Evolutionary conservation across 225 moss, liverwort and hornwort species (phyloP).

Genomic region (Anthoceros angustus): DNA sequence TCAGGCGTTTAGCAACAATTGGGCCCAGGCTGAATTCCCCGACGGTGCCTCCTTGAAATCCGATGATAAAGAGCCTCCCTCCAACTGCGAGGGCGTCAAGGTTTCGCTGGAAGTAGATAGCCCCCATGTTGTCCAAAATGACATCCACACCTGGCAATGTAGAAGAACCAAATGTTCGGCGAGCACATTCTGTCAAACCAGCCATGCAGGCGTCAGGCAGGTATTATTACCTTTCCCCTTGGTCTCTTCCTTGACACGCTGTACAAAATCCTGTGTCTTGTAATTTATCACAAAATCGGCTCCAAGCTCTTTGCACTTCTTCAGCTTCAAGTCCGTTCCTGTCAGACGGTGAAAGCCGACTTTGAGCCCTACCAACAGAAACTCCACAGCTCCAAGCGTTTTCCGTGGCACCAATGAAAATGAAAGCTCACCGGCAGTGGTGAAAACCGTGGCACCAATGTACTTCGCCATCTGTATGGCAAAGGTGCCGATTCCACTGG

Average conservation of each 20-base stretch:
- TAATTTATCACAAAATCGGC: constrained; percentile 82
- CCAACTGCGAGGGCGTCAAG: constrained; percentile 43
- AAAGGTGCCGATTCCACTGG: constrained; percentile 72
- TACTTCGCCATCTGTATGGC: constrained; percentile 70
- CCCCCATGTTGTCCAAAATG: constrained; percentile 73
- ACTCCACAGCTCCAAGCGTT: background rate
- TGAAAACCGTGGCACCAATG: constrained; percentile 47
- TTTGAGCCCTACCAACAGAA: background rate
- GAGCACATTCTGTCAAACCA: no score
- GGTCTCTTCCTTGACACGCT: constrained; percentile 36
- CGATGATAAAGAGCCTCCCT: constrained; percentile 63
- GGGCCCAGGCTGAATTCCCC: constrained; percentile 34
- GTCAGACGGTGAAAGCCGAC: background rate
- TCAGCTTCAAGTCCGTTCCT: constrained; percentile 51
- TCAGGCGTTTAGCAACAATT: constrained; percentile 39
- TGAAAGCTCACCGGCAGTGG: constrained; percentile 44
- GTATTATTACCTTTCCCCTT: constrained; percentile 35
- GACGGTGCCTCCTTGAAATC: constrained; percentile 40
- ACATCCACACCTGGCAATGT: constrained; percentile 57
- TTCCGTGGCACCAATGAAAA: background rate
- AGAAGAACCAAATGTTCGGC: background rate
- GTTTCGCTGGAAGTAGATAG: constrained; percentile 52
- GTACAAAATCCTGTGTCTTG: constrained; percentile 62
- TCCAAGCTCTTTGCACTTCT: constrained; percentile 49
- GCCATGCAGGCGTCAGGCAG: no score